A percentile compares a stretch with the other conserved stretches of the same genome.
These are phyloP conservation scores for Creolimax fragrantissima DNA, from an alignment of 78 protist species.

Conservation along the genomic window DNA sequence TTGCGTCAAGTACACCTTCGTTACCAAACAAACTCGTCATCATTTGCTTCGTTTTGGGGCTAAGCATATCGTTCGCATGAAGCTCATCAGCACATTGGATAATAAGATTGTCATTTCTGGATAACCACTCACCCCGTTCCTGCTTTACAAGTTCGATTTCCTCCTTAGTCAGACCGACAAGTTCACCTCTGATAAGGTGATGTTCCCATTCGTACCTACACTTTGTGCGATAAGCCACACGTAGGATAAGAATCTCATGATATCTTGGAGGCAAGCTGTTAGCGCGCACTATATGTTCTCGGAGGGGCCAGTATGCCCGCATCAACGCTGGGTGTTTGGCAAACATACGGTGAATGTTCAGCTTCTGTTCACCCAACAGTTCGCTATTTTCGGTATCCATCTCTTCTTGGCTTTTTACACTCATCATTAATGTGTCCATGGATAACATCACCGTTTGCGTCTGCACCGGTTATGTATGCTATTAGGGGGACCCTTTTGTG, in stretches of 20 bases:
- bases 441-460: too few species aligned
- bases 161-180: not conserved
- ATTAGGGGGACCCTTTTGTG: too few species aligned
- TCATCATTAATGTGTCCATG: too few species aligned
- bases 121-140: not conserved
- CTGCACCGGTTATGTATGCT: too few species aligned
- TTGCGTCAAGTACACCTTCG: not conserved
- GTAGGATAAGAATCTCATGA: not conserved
- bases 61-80: not conserved
- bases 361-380: too few species aligned
- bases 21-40: not conserved
- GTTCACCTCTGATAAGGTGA: not conserved
- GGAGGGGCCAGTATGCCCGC: not conserved
- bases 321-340: not conserved
- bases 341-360: not conserved
- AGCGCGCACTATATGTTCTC: not conserved
- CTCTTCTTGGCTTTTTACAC: too few species aligned
- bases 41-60: not conserved
- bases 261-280: not conserved
- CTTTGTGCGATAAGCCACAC: not conserved
- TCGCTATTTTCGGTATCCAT: too few species aligned
- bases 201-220: not conserved
- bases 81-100: not conserved
- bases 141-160: not conserved
- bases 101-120: not conserved